phyloP scores from a whole-genome alignment of 2,329 filamentous ascomycete species.

The Chalara sp. region DNA sequence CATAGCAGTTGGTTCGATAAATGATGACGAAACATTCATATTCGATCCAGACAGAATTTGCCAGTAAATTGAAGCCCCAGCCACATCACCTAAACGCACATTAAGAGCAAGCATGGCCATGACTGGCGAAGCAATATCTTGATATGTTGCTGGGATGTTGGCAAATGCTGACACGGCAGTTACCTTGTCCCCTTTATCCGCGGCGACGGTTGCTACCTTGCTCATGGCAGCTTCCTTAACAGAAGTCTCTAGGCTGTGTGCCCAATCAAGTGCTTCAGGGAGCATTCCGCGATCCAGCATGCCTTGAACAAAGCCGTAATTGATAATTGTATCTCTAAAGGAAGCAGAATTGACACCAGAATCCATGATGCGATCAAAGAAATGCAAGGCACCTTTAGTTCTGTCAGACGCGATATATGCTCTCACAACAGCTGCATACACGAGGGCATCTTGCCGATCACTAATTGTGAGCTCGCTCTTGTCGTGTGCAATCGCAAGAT shows the following conservation, averaged over 20 bases:
- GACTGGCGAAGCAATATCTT: slow-evolving; percentile 50
- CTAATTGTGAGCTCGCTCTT: slow-evolving; percentile 61
- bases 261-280: slow-evolving; percentile 67
- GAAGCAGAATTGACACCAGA: slow-evolving; percentile 49
- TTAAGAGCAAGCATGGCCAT: slow-evolving; percentile 83
- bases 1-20: slow-evolving; percentile 87
- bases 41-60: slow-evolving; percentile 59
- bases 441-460: slow-evolving; percentile 69
- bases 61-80: slow-evolving; percentile 76
- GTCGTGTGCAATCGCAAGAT: slow-evolving; percentile 79
- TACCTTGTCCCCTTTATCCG: slow-evolving; percentile 67
- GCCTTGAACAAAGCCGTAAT: slow-evolving; percentile 71
- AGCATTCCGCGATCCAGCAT: slow-evolving; percentile 66
- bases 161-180: slow-evolving; percentile 63
- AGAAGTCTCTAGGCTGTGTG: slow-evolving; percentile 54
- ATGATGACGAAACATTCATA: slow-evolving; percentile 51
- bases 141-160: slow-evolving; percentile 45
- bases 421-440: slow-evolving; percentile 88
- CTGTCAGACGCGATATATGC: slow-evolving; percentile 81
- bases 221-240: slow-evolving; percentile 59
- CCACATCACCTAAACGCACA: slow-evolving; percentile 73
- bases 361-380: slow-evolving; percentile 72
- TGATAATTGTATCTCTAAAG: slow-evolving; percentile 66
- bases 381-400: slow-evolving; percentile 73
- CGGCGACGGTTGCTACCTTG: slow-evolving; percentile 68